Conservation (phyloP, 495 filamentous ascomycete genomes). For the Neurospora sp. region DNA sequence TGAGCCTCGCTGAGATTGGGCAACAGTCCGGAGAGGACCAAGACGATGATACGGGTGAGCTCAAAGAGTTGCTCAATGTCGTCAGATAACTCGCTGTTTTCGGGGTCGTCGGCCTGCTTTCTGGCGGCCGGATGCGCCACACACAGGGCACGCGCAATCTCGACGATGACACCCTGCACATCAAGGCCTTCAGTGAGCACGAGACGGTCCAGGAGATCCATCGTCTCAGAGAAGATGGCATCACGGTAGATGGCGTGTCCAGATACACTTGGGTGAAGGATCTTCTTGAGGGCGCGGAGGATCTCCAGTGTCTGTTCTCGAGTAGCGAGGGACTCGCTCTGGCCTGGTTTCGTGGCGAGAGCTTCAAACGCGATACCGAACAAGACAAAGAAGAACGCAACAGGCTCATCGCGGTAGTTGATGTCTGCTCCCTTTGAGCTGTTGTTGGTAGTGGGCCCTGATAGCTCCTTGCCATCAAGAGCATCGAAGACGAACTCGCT, state of each 20-base stretch:
- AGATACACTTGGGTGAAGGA: slow-evolving; percentile 86
- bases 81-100: slow-evolving; percentile 72
- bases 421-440: slow-evolving; percentile 56
- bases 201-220: slow-evolving; percentile 89
- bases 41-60: slow-evolving; percentile 85
- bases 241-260: slow-evolving; percentile 95
- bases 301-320: slow-evolving; percentile 82
- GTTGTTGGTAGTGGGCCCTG: slow-evolving; percentile 39
- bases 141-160: slow-evolving; percentile 83
- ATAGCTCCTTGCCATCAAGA: slow-evolving; percentile 70
- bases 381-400: slow-evolving; percentile 97
- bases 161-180: slow-evolving; percentile 86
- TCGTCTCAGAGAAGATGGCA: slow-evolving; percentile 91
- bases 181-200: slow-evolving; percentile 80
- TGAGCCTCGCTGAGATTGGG: slow-evolving; percentile 76
- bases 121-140: slow-evolving; percentile 80
- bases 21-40: slow-evolving; percentile 77
- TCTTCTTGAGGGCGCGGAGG: slow-evolving; percentile 85
- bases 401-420: slow-evolving; percentile 94
- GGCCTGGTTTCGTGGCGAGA: slow-evolving; percentile 63
- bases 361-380: slow-evolving; percentile 96
- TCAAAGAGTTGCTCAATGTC: slow-evolving; percentile 98
- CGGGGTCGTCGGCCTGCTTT: slow-evolving; percentile 48
- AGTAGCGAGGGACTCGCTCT: slow-evolving; percentile 57
- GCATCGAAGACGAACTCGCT: slow-evolving; percentile 97